Percentiles rank a stretch among this genome's conserved stretches.
Evolutionary conservation across 352 stramenopile species (phyloP).

Genomic region (Phytophthora constricta): DNA sequence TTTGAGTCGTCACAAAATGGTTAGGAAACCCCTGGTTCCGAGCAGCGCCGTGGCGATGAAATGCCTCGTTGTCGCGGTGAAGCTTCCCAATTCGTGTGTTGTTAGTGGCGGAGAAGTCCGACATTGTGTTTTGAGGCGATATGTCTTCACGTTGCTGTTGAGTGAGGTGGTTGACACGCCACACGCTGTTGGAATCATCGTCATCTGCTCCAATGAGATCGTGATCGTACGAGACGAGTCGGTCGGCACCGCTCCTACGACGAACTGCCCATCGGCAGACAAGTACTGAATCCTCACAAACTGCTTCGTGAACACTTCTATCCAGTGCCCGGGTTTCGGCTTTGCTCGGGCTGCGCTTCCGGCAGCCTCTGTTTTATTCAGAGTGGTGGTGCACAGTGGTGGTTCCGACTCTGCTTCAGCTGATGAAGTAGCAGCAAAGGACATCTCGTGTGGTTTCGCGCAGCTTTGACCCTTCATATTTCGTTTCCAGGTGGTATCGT

Average conservation of each 20-base stretch:
- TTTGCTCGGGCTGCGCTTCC: constrained; percentile 5
- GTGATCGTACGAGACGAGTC: constrained; percentile 29
- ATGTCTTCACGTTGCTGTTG: constrained; percentile 10
- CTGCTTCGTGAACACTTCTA: constrained; percentile 53
- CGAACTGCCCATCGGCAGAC: constrained; percentile 37
- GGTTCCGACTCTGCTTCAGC: not conserved
- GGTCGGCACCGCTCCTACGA: constrained; percentile 29
- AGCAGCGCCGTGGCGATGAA: constrained; percentile 58
- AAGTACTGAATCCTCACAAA: constrained; percentile 56
- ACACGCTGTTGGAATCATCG: constrained; percentile 49
- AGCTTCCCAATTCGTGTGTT: constrained; percentile 45
- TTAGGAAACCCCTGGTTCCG: constrained; percentile 70
- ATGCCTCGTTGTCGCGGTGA: constrained; percentile 57
- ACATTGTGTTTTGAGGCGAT: not conserved
- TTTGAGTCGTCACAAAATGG: constrained; percentile 39
- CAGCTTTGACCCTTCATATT: not conserved
- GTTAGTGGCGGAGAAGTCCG: not conserved
- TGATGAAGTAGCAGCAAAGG: not conserved
- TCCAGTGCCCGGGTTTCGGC: constrained; percentile 56
- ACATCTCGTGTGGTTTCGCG: not conserved
- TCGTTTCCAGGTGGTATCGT: constrained; percentile 10
- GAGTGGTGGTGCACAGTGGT: not conserved
- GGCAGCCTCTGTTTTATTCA: not conserved
- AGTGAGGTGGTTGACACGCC: constrained; percentile 35
- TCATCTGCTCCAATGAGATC: constrained; percentile 36